A percentile compares a stretch with the other conserved stretches of the same genome.
phyloP scores from a whole-genome alignment of 1,284 basidiomycete genomes.

The Pulchroboletus neoregius region DNA sequence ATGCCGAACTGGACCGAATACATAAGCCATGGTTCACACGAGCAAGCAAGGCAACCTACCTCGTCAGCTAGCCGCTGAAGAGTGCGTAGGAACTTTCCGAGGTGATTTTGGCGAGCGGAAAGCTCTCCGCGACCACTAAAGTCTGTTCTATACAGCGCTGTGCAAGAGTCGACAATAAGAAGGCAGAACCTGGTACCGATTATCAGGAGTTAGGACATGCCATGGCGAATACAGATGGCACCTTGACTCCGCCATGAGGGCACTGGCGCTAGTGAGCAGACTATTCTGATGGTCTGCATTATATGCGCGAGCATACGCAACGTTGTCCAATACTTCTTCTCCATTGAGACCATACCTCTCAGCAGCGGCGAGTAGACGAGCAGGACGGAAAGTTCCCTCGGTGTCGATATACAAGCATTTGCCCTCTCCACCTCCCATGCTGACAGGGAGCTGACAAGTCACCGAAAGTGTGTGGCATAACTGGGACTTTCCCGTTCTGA shows the following conservation, averaged over 20 bases:
- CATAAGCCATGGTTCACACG: constrained; percentile 12
- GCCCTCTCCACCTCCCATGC: constrained; percentile 98
- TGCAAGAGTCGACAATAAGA: constrained; percentile 96
- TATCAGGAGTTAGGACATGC: constrained; percentile 7
- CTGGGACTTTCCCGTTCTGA: constrained; percentile 97
- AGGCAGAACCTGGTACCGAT: constrained; percentile 78
- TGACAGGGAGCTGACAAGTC: constrained; percentile 95
- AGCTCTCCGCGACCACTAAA: constrained; percentile 95
- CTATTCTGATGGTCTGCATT: constrained; percentile 98
- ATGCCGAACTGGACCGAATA: constrained; percentile 76
- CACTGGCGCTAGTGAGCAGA: constrained; percentile 87
- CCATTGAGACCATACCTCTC: constrained; percentile 95
- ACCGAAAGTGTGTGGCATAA: constrained; percentile 98
- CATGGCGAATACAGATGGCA: constrained; percentile 35
- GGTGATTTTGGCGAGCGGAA: constrained; percentile 91
- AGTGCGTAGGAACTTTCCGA: constrained; percentile 95
- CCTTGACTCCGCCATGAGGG: constrained; percentile 97
- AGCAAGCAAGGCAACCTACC: constrained; percentile 42
- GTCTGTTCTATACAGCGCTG: constrained; percentile 93
- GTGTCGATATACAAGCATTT: constrained; percentile 99
- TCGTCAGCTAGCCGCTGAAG: constrained; percentile 95
- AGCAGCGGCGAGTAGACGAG: constrained; percentile 90
- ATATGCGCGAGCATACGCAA: constrained; percentile 97
- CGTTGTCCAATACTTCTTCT: constrained; percentile 97
- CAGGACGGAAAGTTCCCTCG: constrained; percentile 97